Evolutionary conservation across 2,329 filamentous ascomycete genomes (phyloP), one percentile per base, ranked within the genome.

Genomic region (Fusarium pseudonygamai): DNA sequence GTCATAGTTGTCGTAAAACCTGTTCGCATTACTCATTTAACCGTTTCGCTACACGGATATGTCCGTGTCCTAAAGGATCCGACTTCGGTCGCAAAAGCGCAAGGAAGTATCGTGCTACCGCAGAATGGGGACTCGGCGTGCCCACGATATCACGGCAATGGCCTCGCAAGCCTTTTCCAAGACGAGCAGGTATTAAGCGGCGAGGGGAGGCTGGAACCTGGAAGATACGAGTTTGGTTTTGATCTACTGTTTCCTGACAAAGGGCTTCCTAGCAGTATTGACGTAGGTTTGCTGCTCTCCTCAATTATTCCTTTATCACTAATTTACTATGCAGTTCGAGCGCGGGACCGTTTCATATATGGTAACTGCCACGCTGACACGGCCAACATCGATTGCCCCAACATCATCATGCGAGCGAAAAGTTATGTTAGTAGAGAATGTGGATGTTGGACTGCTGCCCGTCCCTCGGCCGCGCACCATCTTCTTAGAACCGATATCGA

Each of bases 321-420:
- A 47, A 77, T 63, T 22, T 28, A 16, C 15, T 40, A 45, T 32
- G 34, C 82, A 98, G 95, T 99, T 99, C 82, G 96, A 98, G 83
- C 91, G 96, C 79, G 96, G 96, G 40, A 95, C 94, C 5, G 94
- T 99, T 77, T 92, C 93, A 26, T 99, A 98, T 83, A 91, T 96
- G 84, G 89, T 98, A 77, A 96, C 94, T 11, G 93, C 96, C 37
- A 98, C 95, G 14, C 82, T 98, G 64, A 98, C 96, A 26, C 91
- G 95, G 64, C 96, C 96, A 26, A 96, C 93, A 0, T 91, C 95
- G 11, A 97, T 98, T 70, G 89, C 92, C 20, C 92, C 96, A 5
- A 95, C 92, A 6, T 88, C 92, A 15, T 93, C 90, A 40, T 96
- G 93, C 82, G 94, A 97, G 75, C 89, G 91, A 69, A 95, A 95